Conservation (phyloP, 768 basidiomycete species). For the Leccinum truebloodii region DNA sequence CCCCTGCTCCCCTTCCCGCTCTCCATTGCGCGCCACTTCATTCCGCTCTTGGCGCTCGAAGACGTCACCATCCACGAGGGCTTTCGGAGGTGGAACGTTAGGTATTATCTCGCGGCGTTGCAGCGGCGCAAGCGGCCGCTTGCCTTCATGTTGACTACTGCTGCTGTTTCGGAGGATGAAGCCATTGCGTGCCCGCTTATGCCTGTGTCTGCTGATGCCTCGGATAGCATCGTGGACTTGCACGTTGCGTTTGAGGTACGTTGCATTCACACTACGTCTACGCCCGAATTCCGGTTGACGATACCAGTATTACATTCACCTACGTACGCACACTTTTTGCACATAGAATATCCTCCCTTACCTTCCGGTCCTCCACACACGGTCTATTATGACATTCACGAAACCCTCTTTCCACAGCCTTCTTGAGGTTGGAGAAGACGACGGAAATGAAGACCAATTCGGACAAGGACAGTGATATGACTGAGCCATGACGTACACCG, state of each 20-base stretch:
- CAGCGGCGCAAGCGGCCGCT: conserved; percentile 9
- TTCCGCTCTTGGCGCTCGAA: conserved; percentile 52
- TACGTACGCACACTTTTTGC: not conserved
- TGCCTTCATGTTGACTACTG: not conserved
- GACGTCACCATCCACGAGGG: conserved; percentile 79
- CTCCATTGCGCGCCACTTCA: conserved; percentile 49
- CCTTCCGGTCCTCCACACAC: conserved; percentile 56
- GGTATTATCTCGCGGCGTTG: conserved; percentile 58
- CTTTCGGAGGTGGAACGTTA: conserved; percentile 67
- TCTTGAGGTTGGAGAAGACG: not conserved
- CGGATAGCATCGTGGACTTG: conserved; percentile 33
- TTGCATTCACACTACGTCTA: not conserved
- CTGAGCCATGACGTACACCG: too few relatives aligned
- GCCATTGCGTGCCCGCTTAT: not conserved
- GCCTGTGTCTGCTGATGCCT: not conserved
- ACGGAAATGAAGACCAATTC: not conserved
- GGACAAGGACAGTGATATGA: not conserved
- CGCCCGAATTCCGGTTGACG: not conserved
- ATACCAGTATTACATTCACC: not conserved
- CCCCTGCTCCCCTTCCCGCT: conserved; percentile 34
- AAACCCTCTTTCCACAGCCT: conserved; percentile 33
- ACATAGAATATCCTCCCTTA: conserved; percentile 65
- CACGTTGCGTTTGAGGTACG: conserved; percentile 63
- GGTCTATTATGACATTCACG: conserved; percentile 63
- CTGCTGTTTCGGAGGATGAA: not conserved